Percentiles rank a stretch among this genome's conserved stretches.
Evolutionary conservation across 2,329 filamentous ascomycete species (phyloP).

Genomic region (Botrytis medusae): DNA sequence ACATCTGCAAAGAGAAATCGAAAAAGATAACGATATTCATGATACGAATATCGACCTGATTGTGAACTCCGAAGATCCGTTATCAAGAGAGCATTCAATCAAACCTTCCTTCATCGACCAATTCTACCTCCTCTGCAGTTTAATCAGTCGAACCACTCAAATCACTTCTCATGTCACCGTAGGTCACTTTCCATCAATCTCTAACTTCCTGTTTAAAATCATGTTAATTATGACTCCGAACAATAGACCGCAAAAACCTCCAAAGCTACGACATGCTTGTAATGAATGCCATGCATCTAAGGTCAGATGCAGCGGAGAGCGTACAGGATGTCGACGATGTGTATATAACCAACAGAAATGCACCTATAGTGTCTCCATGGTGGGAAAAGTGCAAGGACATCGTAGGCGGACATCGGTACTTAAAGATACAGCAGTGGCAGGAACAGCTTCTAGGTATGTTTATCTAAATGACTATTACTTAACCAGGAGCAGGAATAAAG

Average conservation of each 20-base stretch:
- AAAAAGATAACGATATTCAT: neutral
- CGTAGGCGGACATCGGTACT: neutral
- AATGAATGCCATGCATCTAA: constrained; percentile 21
- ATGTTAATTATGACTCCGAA: constrained; percentile 6
- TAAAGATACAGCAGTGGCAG: neutral
- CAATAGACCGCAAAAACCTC: constrained; percentile 9
- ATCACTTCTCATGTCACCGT: neutral
- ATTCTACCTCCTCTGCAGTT: neutral
- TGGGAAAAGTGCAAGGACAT: constrained; percentile 18
- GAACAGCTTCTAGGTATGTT: neutral
- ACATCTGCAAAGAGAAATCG: neutral
- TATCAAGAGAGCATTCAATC: neutral
- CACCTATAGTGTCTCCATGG: constrained; percentile 20
- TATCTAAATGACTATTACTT: neutral
- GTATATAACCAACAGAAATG: constrained; percentile 17
- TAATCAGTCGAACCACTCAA: neutral
- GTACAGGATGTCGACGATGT: constrained; percentile 16
- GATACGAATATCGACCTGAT: neutral
- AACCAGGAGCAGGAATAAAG: neutral
- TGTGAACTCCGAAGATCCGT: no score
- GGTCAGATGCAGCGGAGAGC: constrained; percentile 18
- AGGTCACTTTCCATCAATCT: neutral
- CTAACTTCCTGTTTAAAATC: neutral
- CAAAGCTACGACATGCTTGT: constrained; percentile 19
- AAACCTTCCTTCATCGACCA: neutral